Conservation (phyloP, 768 basidiomycete species). For the Megacollybia marginata region DNA sequence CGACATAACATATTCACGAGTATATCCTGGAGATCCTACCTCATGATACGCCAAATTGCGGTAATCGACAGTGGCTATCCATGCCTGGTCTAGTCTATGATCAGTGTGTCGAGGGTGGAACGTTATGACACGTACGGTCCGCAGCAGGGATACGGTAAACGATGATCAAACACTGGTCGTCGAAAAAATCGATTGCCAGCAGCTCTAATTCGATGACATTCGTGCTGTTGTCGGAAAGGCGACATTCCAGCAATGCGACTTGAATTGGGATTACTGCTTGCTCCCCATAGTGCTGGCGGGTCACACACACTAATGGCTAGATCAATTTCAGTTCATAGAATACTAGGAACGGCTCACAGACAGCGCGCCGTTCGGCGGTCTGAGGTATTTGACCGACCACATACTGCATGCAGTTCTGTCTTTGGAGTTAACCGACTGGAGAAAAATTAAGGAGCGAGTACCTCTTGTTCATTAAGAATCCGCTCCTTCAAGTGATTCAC, state of each 20-base stretch:
- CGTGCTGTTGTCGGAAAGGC: constrained; percentile 31
- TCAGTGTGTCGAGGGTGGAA: constrained; percentile 8
- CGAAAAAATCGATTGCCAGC: constrained; percentile 72
- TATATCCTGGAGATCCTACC: constrained; percentile 29
- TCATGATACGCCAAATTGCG: constrained; percentile 51
- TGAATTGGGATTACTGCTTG: constrained; percentile 28
- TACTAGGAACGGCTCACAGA: neutral
- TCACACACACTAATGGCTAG: constrained; percentile 42
- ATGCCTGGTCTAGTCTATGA: constrained; percentile 34
- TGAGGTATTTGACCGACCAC: constrained; percentile 17
- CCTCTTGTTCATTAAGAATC: constrained; percentile 42
- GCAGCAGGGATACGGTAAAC: constrained; percentile 44
- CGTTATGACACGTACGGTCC: constrained; percentile 20
- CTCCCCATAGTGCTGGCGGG: constrained; percentile 42
- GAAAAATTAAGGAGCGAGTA: constrained; percentile 17
- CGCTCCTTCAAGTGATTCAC: constrained; percentile 39
- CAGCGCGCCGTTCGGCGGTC: no score
- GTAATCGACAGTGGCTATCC: constrained; percentile 61
- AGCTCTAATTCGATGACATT: constrained; percentile 37
- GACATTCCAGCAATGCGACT: constrained; percentile 51
- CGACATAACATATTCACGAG: constrained; percentile 62
- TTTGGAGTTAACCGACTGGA: no score
- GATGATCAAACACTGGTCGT: constrained; percentile 61
- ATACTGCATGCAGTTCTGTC: constrained; percentile 34
- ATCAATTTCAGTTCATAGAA: neutral